phyloP scores from a whole-genome alignment of 108 stramenopile genomes.

The Asterionellopsis glacialis region DNA sequence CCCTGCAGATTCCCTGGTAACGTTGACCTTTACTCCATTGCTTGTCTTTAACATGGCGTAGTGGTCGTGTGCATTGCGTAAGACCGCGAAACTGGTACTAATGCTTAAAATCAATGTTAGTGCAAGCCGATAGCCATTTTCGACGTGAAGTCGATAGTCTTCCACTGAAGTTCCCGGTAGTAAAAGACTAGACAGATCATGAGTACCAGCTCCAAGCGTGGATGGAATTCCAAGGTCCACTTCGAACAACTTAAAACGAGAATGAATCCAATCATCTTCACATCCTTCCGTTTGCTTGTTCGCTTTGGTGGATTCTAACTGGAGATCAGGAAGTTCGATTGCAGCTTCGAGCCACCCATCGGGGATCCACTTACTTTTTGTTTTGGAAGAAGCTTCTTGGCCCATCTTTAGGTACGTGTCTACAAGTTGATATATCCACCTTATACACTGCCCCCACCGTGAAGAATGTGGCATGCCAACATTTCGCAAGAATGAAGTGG shows the following conservation, averaged over 20 bases:
- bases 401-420: slow-evolving; percentile 25
- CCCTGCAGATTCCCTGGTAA: background rate
- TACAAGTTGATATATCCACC: slow-evolving; percentile 17
- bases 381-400: slow-evolving; percentile 1
- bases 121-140: slow-evolving; percentile 5
- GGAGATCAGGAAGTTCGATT: slow-evolving; percentile 16
- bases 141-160: background rate
- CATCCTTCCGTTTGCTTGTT: background rate
- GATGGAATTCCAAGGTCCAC: too few species aligned
- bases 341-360: slow-evolving; percentile 32
- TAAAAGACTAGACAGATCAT: background rate
- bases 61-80: slow-evolving; percentile 20
- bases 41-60: background rate
- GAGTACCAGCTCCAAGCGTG: background rate
- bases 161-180: too few species aligned
- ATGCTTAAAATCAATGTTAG: slow-evolving; percentile 19
- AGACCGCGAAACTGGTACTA: slow-evolving; percentile 14
- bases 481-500: slow-evolving; percentile 1
- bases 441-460: slow-evolving; percentile 10
- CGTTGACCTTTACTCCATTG: background rate
- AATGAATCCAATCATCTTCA: background rate
- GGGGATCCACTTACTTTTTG: slow-evolving; percentile 21
- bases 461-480: slow-evolving; percentile 6
- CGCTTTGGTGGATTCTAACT: too few species aligned
- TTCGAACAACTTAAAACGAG: background rate